Base-by-base conservation (phyloP, 768 basidiomycete species). In the Hydnum rufescens region DNA sequence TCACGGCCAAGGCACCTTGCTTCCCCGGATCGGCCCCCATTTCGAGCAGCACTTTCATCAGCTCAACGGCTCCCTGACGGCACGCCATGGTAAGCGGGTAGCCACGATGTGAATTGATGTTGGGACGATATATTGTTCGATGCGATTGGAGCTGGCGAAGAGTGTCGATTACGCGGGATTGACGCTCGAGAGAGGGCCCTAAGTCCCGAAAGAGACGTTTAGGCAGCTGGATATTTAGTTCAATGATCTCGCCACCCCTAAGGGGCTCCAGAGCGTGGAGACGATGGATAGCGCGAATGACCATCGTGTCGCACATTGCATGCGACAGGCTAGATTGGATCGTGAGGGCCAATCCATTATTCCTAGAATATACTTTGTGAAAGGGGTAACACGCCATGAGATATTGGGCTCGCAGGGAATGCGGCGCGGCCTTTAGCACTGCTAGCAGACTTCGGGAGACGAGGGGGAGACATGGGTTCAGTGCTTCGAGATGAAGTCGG, bases 51-150 rank as follows among this genome's bases (percentile, higher is more conserved):
- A 85, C 79, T 23, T 64, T 67, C 1, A 89, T 68, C 4, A 95
- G 73, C 2, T 78, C 76, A 1, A 70, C 52, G 56, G 80, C 79
- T 22, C 68, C 67, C 0, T 74, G 76, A 32, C 78, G 70, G 1
- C 88, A 83, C 1, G 90, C 87, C 57, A 75, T 78, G 16, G 77
- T 77, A 36, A 95, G 75, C 0, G 82, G 79, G 60, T 90, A 95
- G 1, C 90, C 92, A 2, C 74, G 70, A 63, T 84, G 71, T 4
- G 82, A 74, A 62, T 92, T 76, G 8, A 71, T 60, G 29, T 78
- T 67, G 1, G 77, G 73, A 1, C 59, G 53, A 22, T 70, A 58
- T 18, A 71, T 3, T 46, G 49, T 54, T 64, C 63, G 3, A 67
- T 58, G 58, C 16, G 29, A 30, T 13, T 65, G 59, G 13, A 67